phyloP scores from a whole-genome alignment of 129 eudicot species.

The Calendula officinalis region DNA sequence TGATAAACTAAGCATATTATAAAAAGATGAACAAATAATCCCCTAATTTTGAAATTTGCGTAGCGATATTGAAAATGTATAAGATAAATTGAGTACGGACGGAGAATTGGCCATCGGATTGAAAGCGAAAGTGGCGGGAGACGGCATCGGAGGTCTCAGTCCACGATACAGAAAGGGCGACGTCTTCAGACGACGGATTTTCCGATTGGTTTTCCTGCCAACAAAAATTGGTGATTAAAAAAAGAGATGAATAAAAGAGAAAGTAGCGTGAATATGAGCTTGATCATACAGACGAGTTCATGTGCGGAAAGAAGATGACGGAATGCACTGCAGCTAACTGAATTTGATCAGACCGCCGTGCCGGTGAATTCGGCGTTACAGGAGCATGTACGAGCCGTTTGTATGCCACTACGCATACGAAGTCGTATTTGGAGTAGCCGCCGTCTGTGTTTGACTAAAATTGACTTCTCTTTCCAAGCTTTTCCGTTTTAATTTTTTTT shows the following conservation, averaged over 20 bases:
- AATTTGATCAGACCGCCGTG: slow-evolving; percentile 8
- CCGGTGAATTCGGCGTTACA: background rate
- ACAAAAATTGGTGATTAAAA: background rate
- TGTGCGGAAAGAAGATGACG: slow-evolving; percentile 14
- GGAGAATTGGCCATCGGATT: slow-evolving; percentile 54
- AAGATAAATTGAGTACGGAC: slow-evolving; percentile 32
- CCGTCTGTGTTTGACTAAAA: too few species aligned
- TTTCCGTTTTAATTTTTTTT: too few species aligned
- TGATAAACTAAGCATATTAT: too few species aligned
- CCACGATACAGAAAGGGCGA: slow-evolving; percentile 52
- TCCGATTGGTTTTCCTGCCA: slow-evolving; percentile 33
- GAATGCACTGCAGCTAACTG: background rate
- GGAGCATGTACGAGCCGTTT: background rate
- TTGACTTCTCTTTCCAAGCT: too few species aligned
- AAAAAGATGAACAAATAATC: background rate
- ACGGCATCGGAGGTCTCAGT: slow-evolving; percentile 70
- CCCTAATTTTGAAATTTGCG: too few species aligned
- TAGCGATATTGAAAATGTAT: background rate
- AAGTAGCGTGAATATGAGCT: background rate
- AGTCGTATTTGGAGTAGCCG: too few species aligned
- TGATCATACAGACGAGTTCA: slow-evolving; percentile 32
- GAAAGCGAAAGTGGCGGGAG: slow-evolving; percentile 56
- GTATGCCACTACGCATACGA: background rate
- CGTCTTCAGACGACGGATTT: slow-evolving; percentile 19
- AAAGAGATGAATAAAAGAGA: slow-evolving; percentile 10